A percentile compares a stretch with the other conserved stretches of the same genome.
These are phyloP conservation scores for Lactarius vividus DNA, from an alignment of 768 basidiomycete species.

Conservation along the genomic window DNA sequence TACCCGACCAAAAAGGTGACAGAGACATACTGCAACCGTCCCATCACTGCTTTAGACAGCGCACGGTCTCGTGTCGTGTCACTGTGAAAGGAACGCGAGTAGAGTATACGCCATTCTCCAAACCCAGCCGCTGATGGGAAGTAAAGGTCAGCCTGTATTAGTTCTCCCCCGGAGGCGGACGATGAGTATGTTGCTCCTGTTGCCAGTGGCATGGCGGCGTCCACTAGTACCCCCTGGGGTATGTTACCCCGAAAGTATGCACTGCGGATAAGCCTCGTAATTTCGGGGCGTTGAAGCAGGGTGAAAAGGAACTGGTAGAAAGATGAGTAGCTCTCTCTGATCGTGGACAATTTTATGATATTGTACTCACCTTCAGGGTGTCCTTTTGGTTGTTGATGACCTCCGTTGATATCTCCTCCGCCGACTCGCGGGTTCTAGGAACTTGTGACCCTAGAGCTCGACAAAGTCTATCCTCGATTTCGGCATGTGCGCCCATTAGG, in stretches of 20 bases:
- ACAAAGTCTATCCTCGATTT: constrained; percentile 6
- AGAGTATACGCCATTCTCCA: constrained; percentile 22
- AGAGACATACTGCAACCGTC: constrained; percentile 12
- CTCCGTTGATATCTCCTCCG: neutral
- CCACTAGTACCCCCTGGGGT: neutral
- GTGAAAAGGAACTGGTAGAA: neutral
- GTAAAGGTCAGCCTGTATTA: constrained; percentile 18
- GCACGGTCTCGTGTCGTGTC: constrained; percentile 1
- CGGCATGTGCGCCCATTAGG: neutral
- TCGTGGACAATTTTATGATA: neutral
- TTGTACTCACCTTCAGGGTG: constrained; percentile 1
- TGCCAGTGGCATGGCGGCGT: neutral
- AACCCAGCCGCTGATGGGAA: constrained; percentile 9
- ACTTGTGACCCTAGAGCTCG: constrained; percentile 1
- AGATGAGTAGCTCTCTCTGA: neutral
- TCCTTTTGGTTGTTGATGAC: neutral
- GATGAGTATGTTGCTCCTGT: neutral
- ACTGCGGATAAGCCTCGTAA: neutral
- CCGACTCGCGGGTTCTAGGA: constrained; percentile 4
- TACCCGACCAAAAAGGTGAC: neutral
- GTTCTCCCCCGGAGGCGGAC: neutral
- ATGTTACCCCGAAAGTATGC: constrained; percentile 16
- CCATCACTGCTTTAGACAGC: neutral
- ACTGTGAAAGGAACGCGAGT: neutral
- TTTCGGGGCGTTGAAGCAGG: neutral